Evolutionary conservation across 2,329 filamentous ascomycete species (phyloP), one percentile per base, ranked within the genome.

Genomic region (Tolypocladium nubicola): DNA sequence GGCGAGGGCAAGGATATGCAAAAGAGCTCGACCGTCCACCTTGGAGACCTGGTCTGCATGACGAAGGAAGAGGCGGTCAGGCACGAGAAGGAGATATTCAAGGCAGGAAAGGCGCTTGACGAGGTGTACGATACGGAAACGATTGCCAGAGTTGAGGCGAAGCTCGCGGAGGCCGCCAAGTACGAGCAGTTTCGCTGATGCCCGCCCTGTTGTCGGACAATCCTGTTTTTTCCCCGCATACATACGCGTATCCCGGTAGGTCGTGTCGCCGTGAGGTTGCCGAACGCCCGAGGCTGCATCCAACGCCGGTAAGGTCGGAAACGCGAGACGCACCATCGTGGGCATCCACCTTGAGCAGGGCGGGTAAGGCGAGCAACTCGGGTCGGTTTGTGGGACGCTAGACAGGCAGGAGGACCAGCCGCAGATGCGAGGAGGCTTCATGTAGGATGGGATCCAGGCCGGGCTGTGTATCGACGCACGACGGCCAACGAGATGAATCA

Each of bases 1-100:
- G 87, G 91, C 47, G 76, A 82, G 56, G 79, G 79, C 38, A 82
- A 83, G 45, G 79, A 85, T n/a, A 84, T 86, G 26, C 92, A 97
- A 70, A 95, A 89, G 67, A 84, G 80, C 52, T 86, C 89, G n/a
- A 81, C 79, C 3, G 64, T 97, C 5, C 72, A 78, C 38, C 72
- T 93, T 64, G 78, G 80, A 35, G 86, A 96, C 52, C 68, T 97
- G 59, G 91, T 96, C 0, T 89, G 88, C 65, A 90, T 97, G 89
- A 97, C 92, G 1, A 96, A 92, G 70, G 92, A 97, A 60, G 92
- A 97, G 72, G 89, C 88, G 3, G 74, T 79, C 19, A 79, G 82
- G 58, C 94, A 99, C 71, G 89, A 95, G 68, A 88, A 85, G 69
- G 78, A 90, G 66, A 79, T 97, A 1, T 75, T 97, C 50, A 86